phyloP scores from a whole-genome alignment of 2,329 filamentous ascomycete genomes.

The Exutisphaerella laricina region DNA sequence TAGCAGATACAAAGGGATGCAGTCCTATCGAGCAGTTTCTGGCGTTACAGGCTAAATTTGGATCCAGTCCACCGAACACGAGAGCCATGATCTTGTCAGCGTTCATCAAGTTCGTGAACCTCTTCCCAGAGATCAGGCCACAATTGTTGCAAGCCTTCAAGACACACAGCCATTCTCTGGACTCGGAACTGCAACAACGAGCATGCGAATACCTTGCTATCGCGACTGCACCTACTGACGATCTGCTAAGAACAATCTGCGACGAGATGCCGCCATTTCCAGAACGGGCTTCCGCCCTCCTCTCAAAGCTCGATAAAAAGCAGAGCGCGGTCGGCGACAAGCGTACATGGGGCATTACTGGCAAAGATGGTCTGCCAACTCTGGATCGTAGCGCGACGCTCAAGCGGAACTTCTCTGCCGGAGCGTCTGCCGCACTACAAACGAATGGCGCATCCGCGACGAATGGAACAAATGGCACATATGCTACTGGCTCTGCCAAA shows the following conservation, averaged over 20 bases:
- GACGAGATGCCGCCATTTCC: conserved; percentile 99
- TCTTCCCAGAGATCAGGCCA: conserved; percentile 97
- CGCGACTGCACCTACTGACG: conserved; percentile 79
- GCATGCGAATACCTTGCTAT: conserved; percentile 91
- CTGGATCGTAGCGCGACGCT: conserved; percentile 76
- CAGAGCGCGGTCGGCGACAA: conserved; percentile 83
- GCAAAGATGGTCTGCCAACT: conserved; percentile 62
- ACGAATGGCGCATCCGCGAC: conserved; percentile 29
- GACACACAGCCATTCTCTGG: conserved; percentile 87
- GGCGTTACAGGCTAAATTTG: conserved; percentile 83
- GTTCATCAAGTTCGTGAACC: conserved; percentile 95
- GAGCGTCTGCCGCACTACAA: conserved; percentile 35
- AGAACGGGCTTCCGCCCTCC: conserved; percentile 81
- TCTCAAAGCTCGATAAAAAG: conserved; percentile 91
- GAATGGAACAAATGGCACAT: conserved; percentile 23
- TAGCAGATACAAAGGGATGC: conserved; percentile 85
- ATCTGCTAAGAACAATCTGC: conserved; percentile 85
- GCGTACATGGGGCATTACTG: conserved; percentile 95
- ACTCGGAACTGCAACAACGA: conserved; percentile 91
- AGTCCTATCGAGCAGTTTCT: conserved; percentile 97
- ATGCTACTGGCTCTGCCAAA: conserved; percentile 26
- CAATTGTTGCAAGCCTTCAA: conserved; percentile 87
- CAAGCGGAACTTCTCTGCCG: conserved; percentile 73
- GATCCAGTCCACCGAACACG: conserved; percentile 80
- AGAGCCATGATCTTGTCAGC: conserved; percentile 90